Percentiles rank a stretch among this genome's conserved stretches.
Conservation (phyloP, 2,329 filamentous ascomycete species). For the Cercospora sp. region DNA sequence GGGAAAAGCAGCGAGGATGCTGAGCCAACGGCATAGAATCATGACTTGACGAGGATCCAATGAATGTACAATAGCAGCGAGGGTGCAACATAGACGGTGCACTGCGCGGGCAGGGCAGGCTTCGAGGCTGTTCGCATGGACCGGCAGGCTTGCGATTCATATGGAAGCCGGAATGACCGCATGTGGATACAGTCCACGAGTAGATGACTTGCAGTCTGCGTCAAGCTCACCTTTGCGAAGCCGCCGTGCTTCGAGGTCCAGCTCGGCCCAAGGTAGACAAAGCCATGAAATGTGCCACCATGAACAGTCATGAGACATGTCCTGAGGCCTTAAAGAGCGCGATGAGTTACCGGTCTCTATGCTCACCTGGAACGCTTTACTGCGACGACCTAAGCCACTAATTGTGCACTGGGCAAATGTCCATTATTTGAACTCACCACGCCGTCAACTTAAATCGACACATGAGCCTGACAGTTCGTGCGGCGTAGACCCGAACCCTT, state of each 20-base stretch:
- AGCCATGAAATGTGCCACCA: not conserved
- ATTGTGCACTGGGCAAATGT: not conserved
- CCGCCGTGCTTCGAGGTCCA: not conserved
- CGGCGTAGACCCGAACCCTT: not conserved
- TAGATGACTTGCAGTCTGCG: not conserved
- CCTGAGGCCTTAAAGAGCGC: not conserved
- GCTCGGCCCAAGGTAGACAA: not conserved
- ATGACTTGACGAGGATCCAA: slow-evolving; percentile 8
- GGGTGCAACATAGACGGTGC: not conserved
- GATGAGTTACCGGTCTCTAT: not conserved
- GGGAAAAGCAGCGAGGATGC: slow-evolving; percentile 74
- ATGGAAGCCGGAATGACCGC: not conserved
- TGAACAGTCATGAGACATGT: not conserved
- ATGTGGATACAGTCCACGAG: not conserved
- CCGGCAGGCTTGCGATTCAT: not conserved
- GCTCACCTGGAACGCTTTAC: not conserved
- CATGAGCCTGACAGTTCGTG: not conserved
- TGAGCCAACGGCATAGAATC: slow-evolving; percentile 22
- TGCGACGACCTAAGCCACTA: not conserved
- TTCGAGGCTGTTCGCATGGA: not conserved
- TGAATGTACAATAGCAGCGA: slow-evolving; percentile 10
- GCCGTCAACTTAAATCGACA: not conserved
- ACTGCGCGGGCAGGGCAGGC: not conserved
- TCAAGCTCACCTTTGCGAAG: not conserved
- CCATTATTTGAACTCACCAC: not conserved